A percentile compares a stretch with the other conserved stretches of the same genome.
phyloP scores from a whole-genome alignment of 2,329 filamentous ascomycete genomes.

The Trichophaea hybrida region DNA sequence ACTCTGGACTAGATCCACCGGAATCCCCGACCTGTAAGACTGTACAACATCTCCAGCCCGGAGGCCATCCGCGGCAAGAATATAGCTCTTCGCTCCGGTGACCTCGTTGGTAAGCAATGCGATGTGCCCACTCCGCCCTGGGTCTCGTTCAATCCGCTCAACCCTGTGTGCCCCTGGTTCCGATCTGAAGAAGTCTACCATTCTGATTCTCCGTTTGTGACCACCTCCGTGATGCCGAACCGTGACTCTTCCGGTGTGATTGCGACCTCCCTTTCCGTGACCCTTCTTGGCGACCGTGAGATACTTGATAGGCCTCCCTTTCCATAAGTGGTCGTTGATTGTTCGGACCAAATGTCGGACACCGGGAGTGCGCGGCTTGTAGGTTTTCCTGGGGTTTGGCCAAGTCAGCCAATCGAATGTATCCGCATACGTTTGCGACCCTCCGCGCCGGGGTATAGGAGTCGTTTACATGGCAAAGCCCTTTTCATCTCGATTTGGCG shows the following conservation, averaged over 20 bases:
- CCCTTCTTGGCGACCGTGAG: conserved; percentile 89
- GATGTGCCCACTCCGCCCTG: conserved; percentile 82
- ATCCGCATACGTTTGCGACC: neutral
- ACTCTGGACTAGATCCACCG: conserved; percentile 66
- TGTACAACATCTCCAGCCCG: conserved; percentile 80
- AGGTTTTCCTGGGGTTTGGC: conserved; percentile 44
- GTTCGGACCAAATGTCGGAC: conserved; percentile 79
- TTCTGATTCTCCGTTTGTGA: conserved; percentile 79
- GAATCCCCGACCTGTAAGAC: conserved; percentile 82
- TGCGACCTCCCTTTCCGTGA: conserved; percentile 81
- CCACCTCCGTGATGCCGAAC: conserved; percentile 88
- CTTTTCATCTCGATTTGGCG: conserved; percentile 3
- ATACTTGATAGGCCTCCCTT: conserved; percentile 66
- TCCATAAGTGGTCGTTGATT: conserved; percentile 94
- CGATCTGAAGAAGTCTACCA: conserved; percentile 72
- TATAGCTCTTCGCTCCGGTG: conserved; percentile 69
- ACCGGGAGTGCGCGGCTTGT: conserved; percentile 87
- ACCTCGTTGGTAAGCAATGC: conserved; percentile 65
- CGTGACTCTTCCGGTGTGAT: conserved; percentile 71
- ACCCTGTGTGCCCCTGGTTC: conserved; percentile 71
- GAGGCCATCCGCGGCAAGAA: conserved; percentile 89
- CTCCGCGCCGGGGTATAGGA: neutral
- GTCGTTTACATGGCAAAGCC: conserved; percentile 8
- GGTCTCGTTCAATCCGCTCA: conserved; percentile 92
- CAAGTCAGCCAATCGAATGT: neutral